Evolutionary conservation across 306 rosid species (phyloP), one percentile per base, ranked within the genome.

Genomic region (Neltuma alba): DNA sequence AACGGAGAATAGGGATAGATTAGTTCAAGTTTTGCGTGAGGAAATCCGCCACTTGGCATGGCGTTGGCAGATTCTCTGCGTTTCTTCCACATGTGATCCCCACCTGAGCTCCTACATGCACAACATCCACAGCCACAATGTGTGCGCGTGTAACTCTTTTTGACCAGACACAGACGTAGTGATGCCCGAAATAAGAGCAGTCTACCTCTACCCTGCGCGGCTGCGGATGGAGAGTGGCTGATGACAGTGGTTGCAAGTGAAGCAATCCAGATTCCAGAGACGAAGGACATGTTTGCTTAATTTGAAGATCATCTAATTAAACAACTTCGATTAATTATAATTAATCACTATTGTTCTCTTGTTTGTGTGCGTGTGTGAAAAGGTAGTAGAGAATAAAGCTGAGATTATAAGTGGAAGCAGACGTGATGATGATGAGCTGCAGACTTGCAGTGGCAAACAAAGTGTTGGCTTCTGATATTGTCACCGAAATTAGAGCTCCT

Each of bases 61-160:
- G 36, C 13, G 73, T 4, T 10, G 73, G 73, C 12, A 68, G 54
- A 68, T 69, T 69, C 12, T 69, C 6, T 41, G 37, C 74, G 31
- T 69, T 41, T 69, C 37, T 41, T 69, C 55, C 74, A 41, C 21
- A 67, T 23, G 7, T 42, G n/a, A 42, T 25, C 55, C 57, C 78
- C 15, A 74, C 27, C 20, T 74, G 69, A 37, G 38, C 42, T 21
- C 38, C 69, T 57, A 40, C 69, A 9, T 13, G 40, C 40, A 37
- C 3, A 44, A 37, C 3, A 44, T 13, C 5, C 16, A 13, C 16
- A 44, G 0, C 15, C 16, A 44, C 5, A 44, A 44, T 44, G 0
- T 41, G 8, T 41, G 13, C 6, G 9, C 1, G 6, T 38, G 6
- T 6, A 38, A 2, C 6, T 38, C 6, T n/a, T n/a, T n/a, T n/a